Conservation (phyloP, 345 rosid genomes). For the Populus nigra region DNA sequence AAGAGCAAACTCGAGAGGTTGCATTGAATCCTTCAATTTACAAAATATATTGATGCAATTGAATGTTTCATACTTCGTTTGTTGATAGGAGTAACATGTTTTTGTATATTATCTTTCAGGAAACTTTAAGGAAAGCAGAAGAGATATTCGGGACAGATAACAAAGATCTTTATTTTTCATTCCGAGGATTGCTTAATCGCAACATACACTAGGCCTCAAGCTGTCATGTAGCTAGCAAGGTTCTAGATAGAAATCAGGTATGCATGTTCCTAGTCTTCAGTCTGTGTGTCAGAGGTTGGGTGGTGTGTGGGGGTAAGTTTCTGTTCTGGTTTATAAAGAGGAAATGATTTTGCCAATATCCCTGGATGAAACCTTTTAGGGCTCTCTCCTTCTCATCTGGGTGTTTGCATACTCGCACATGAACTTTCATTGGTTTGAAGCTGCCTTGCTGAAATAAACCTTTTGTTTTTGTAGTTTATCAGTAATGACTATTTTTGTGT, state of each 20-base stretch:
- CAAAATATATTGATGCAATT: background rate
- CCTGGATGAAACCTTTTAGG: background rate
- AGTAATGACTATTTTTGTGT: background rate
- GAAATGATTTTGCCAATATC: background rate
- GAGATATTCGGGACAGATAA: slow-evolving; percentile 82
- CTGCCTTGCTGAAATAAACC: background rate
- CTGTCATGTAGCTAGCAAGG: background rate
- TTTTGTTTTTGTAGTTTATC: background rate
- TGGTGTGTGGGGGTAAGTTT: no score
- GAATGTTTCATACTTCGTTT: background rate
- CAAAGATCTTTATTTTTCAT: slow-evolving; percentile 75
- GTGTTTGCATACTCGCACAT: background rate
- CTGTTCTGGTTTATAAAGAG: no score
- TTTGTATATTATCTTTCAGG: slow-evolving; percentile 41
- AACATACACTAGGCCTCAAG: slow-evolving; percentile 40
- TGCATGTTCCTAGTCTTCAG: background rate
- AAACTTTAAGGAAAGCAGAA: slow-evolving; percentile 85
- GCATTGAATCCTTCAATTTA: background rate
- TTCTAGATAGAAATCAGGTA: slow-evolving; percentile 16
- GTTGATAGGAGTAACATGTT: background rate
- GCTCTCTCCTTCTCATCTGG: background rate
- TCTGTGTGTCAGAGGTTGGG: background rate
- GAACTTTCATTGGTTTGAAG: background rate
- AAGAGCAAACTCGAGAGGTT: slow-evolving; percentile 88
- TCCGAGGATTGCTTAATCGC: slow-evolving; percentile 80